A percentile compares a stretch with the other conserved stretches of the same genome.
These are phyloP conservation scores for Alternaria incomplexa DNA, from an alignment of 2,329 filamentous ascomycete species.

Conservation along the genomic window DNA sequence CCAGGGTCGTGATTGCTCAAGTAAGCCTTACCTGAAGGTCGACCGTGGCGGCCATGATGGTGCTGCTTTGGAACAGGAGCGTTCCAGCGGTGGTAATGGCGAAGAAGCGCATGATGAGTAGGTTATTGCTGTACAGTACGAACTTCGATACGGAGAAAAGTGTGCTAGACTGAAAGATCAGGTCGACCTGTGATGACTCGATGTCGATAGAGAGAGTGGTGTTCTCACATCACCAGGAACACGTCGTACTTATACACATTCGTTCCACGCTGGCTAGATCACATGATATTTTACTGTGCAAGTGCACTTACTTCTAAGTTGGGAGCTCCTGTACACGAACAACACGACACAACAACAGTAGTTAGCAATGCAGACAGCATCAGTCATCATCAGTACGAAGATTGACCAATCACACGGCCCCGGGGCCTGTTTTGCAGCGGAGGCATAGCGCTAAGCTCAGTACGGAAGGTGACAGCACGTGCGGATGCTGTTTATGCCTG, in stretches of 20 bases:
- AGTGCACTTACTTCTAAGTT: neutral
- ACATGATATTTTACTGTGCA: neutral
- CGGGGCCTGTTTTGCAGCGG: neutral
- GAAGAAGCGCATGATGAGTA: neutral
- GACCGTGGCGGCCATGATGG: neutral
- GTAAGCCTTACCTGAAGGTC: neutral
- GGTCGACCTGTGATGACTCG: neutral
- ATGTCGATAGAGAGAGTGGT: neutral
- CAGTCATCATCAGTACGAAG: neutral
- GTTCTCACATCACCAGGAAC: neutral
- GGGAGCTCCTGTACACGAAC: neutral
- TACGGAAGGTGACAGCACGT: neutral
- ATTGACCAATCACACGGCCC: neutral
- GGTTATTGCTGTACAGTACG: neutral
- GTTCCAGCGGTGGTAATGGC: neutral
- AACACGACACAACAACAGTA: neutral
- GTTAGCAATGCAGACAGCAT: neutral
- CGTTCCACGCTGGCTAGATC: neutral
- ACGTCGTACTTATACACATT: neutral
- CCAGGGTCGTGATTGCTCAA: fast-evolving
- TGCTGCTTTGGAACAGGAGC: neutral
- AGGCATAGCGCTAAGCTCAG: neutral
- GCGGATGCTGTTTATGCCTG: neutral
- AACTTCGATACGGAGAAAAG: neutral
- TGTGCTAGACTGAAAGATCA: neutral